Base-by-base conservation (phyloP, 208 protist genomes). In the Crithidia acanthocephali region DNA sequence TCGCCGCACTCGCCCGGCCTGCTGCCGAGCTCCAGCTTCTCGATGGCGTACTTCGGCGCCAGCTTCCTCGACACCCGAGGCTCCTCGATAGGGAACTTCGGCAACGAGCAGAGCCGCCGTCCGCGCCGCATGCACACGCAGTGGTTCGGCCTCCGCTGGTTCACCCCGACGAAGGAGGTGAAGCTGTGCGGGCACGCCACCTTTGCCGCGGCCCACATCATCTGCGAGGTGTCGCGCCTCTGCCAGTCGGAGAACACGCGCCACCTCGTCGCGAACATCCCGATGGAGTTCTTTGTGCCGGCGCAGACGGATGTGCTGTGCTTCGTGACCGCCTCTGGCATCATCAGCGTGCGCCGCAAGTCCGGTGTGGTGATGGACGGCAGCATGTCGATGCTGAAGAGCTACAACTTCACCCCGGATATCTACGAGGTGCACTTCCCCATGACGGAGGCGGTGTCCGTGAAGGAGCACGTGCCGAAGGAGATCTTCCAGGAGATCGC, bases 111-210 rank as follows among this genome's bases (percentile, higher is more conserved):
- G 63, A 62, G 28, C 75, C 72, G 76, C 62, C 72, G 73, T 23
- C 69, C 79, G 45, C 83, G 83, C 67, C 83, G 83, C 58, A 64
- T 83, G 74, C 76, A 90, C 72, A 74, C 80, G 42, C 80, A 91
- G 83, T 91, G 81, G 81, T 91, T 88, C 65, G 86, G 86, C 45
- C 77, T 95, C 4, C 85, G 90, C 50, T 93, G 87, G 90, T 90
- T 95, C 64, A 92, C 85, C 7, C 87, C 87, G 0, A 59, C 72
- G 33, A 65, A 63, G 50, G 90, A 95, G 80, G 68, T 87, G 63
- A 57, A 58, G 20, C 77, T 93, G 33, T 95, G 85, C 68, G 87
- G 87, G 18, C 87, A 95, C 75, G 87, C 85, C 57, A 92, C 87
- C 55, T 72, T 95, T 13, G 87, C 83, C 35, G 87, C 90, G 0